Conservation (phyloP, 169 alveolate species). For the Plasmodium chabaudi region DNA sequence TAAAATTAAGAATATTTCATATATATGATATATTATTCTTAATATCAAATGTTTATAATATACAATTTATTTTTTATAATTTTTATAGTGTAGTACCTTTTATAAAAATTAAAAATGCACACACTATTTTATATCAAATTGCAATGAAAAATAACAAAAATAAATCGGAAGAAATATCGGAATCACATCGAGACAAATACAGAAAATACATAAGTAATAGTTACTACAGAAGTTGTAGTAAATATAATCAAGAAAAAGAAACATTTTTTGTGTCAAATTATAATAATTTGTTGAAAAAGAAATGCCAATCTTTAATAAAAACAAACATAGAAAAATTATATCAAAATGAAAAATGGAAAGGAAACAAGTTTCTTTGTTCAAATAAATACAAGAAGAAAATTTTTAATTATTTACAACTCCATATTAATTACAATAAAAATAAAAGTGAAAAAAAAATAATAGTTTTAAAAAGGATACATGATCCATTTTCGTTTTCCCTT, state of each 20-base stretch:
- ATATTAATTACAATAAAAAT: conserved; percentile 3
- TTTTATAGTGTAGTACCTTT: conserved; percentile 44
- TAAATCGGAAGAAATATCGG: conserved; percentile 5
- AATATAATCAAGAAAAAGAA: background rate
- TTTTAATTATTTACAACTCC: conserved; percentile 24
- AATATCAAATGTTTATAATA: conserved; percentile 60
- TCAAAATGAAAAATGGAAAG: background rate
- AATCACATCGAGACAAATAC: conserved; percentile 7
- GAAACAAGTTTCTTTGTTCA: background rate
- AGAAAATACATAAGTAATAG: conserved; percentile 4
- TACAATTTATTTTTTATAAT: conserved; percentile 40
- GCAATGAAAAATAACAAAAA: conserved; percentile 24
- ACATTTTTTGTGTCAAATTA: background rate
- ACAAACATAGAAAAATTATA: background rate
- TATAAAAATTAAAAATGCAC: conserved; percentile 67
- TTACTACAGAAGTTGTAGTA: background rate
- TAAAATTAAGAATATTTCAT: conserved; percentile 45
- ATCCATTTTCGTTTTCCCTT: conserved; percentile 54
- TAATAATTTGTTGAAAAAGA: background rate
- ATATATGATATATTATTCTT: conserved; percentile 45
- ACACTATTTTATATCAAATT: conserved; percentile 41
- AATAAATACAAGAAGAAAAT: conserved; percentile 18
- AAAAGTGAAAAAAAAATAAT: conserved; percentile 23
- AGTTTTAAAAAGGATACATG: conserved; percentile 68
- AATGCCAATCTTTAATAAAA: conserved; percentile 10